Evolutionary conservation across 805 yeast species (phyloP).

Genomic region (Candida boleticola): DNA sequence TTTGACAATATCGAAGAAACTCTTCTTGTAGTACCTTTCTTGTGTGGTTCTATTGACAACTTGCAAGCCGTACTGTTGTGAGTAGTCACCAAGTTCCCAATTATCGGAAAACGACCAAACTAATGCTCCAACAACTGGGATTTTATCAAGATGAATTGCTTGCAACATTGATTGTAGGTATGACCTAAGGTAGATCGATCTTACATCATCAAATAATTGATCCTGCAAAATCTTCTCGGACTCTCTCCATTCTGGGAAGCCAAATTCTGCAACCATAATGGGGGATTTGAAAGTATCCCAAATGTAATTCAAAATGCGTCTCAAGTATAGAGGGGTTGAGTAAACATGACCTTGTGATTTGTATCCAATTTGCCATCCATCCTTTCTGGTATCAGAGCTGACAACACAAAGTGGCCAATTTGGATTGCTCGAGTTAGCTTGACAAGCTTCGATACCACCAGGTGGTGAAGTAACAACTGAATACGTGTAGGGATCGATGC

Average conservation of each 20-base stretch:
- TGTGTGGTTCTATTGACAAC: conserved; percentile 25
- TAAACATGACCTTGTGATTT: conserved; percentile 20
- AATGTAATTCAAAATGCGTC: conserved; percentile 24
- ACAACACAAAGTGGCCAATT: conserved; percentile 26
- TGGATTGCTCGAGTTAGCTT: conserved; percentile 15
- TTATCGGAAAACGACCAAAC: conserved; percentile 34
- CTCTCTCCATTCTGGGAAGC: conserved; percentile 32
- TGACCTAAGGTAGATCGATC: conserved; percentile 27
- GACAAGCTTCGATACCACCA: conserved; percentile 23
- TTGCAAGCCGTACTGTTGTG: conserved; percentile 22
- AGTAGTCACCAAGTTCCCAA: conserved; percentile 30
- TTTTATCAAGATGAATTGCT: conserved; percentile 21
- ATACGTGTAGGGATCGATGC: conserved; percentile 30
- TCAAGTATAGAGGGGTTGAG: conserved; percentile 20
- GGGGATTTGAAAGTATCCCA: conserved; percentile 24
- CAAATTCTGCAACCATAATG: conserved; percentile 29
- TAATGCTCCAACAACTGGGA: conserved; percentile 26
- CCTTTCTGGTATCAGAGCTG: conserved; percentile 6
- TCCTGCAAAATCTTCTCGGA: conserved; percentile 19
- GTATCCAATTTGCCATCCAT: conserved; percentile 21
- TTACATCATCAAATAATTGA: conserved; percentile 23
- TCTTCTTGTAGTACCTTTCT: conserved; percentile 22
- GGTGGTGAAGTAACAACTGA: conserved; percentile 15
- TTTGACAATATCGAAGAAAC: conserved; percentile 14
- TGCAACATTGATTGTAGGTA: conserved; percentile 25